A percentile compares a stretch with the other conserved stretches of the same genome.
These are phyloP conservation scores for Aspergillus japonicus DNA, from an alignment of 2,329 filamentous ascomycete genomes.

Conservation along the genomic window DNA sequence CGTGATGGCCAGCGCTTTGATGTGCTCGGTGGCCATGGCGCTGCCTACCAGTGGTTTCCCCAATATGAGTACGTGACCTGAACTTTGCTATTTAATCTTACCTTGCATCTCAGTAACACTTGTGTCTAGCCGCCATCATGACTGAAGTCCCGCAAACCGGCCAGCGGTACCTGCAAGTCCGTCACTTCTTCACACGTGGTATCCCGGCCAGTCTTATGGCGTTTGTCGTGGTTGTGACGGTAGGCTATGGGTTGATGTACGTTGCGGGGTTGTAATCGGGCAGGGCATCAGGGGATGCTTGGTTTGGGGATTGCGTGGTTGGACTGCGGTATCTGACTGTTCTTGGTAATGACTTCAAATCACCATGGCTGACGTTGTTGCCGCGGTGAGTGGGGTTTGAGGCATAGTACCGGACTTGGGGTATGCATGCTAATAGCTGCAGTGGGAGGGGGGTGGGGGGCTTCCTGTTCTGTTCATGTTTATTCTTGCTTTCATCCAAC, in stretches of 20 bases:
- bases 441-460: too few species aligned
- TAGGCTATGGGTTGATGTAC: conserved; percentile 90
- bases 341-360: neutral
- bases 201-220: conserved; percentile 82
- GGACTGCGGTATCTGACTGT: neutral
- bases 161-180: conserved; percentile 85
- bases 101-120: conserved; percentile 12
- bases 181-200: conserved; percentile 92
- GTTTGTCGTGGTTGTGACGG: conserved; percentile 75
- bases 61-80: conserved; percentile 85
- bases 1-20: conserved; percentile 91
- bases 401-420: neutral
- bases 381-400: too few species aligned
- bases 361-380: too few species aligned
- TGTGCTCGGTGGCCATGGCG: conserved; percentile 98
- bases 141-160: conserved; percentile 93
- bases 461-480: too few species aligned
- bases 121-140: conserved; percentile 82
- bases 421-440: too few species aligned
- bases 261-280: conserved; percentile 60
- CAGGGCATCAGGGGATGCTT: neutral
- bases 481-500: too few species aligned
- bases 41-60: conserved; percentile 95
- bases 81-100: conserved; percentile 9
- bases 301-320: neutral